Conservation (phyloP, 164 flowering plant species). For the Tinospora cordifolia region DNA sequence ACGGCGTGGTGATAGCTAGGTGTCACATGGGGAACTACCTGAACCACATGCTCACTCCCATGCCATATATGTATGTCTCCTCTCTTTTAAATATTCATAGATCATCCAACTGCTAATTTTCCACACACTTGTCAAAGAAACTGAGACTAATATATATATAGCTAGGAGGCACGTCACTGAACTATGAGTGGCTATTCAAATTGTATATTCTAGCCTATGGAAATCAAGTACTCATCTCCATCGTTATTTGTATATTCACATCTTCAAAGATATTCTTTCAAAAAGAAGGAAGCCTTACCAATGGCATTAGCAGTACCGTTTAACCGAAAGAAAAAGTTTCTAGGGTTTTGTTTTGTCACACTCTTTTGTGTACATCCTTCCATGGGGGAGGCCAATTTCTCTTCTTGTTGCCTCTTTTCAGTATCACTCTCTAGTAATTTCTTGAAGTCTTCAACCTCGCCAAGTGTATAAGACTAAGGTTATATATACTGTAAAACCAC, state of each 20-base stretch:
- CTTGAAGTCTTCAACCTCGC: no score
- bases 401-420: neutral
- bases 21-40: slow-evolving; percentile 14
- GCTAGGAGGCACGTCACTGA: no score
- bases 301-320: neutral
- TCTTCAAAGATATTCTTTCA: slow-evolving; percentile 6
- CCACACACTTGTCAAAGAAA: no score
- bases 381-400: slow-evolving; percentile 1
- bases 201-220: neutral
- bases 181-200: no score
- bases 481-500: no score
- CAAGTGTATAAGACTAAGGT: no score
- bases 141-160: no score
- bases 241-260: neutral
- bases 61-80: neutral
- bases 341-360: slow-evolving; percentile 8
- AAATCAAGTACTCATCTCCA: neutral
- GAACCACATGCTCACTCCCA: slow-evolving; percentile 7
- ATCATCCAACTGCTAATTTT: no score
- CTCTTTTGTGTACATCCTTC: slow-evolving; percentile 9
- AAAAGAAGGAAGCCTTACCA: neutral
- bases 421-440: neutral
- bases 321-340: slow-evolving; percentile 7
- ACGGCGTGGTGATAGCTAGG: slow-evolving; percentile 1
- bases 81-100: no score